Percentiles rank a stretch among this genome's conserved stretches.
Evolutionary conservation across 148 eudicot species (phyloP).

Genomic region (Chenopodium suecicum): DNA sequence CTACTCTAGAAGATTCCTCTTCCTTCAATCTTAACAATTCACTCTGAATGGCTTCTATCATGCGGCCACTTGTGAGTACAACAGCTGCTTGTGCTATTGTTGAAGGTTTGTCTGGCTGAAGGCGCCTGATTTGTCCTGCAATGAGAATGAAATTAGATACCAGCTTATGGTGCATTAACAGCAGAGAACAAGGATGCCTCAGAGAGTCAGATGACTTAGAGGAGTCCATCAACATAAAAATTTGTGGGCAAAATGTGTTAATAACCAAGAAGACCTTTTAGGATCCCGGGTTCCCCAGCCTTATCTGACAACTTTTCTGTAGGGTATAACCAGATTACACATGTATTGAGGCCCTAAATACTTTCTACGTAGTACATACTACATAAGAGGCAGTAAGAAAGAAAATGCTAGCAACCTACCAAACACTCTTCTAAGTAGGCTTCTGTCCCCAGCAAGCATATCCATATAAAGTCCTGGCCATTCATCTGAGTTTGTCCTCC

Average conservation of each 20-base stretch:
- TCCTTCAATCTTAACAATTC: conserved; percentile 65
- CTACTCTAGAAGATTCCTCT: conserved; percentile 49
- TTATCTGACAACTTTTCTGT: neutral
- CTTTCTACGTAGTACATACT: neutral
- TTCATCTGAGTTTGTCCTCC: conserved; percentile 55
- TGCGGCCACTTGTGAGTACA: conserved; percentile 78
- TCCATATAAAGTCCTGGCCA: conserved; percentile 61
- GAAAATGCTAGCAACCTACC: conserved; percentile 45
- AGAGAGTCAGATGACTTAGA: neutral
- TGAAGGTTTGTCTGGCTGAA: conserved; percentile 84
- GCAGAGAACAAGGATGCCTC: neutral
- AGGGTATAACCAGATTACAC: neutral
- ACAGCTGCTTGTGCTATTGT: conserved; percentile 92
- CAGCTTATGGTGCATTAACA: neutral
- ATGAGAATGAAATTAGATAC: conserved; percentile 12
- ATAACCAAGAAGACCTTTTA: neutral
- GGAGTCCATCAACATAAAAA: neutral
- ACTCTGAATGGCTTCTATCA: conserved; percentile 47
- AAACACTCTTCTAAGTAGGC: conserved; percentile 82
- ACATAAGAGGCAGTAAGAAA: conserved; percentile 8
- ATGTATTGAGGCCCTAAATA: neutral
- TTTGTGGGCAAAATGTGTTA: neutral
- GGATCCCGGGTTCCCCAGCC: neutral
- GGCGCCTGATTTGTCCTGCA: conserved; percentile 77
- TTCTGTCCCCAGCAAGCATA: conserved; percentile 64